These are phyloP conservation scores for Phytophthora chlamydospora DNA, from an alignment of 352 stramenopile genomes.

Conservation along the genomic window DNA sequence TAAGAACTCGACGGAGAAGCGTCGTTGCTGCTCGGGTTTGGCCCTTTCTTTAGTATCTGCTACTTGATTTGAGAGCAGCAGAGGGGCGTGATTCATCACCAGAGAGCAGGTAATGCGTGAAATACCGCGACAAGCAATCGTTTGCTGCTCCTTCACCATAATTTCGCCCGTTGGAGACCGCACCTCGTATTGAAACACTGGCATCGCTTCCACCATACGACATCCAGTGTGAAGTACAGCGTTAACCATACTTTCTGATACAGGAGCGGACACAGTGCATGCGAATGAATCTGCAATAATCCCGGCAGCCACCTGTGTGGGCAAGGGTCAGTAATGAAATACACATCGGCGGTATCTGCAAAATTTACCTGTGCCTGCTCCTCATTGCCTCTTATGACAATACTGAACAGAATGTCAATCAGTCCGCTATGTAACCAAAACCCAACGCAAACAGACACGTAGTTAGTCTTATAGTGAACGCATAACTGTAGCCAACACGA, in stretches of 20 bases:
- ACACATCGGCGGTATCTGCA: not conserved
- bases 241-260: conserved; percentile 30
- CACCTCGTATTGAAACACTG: conserved; percentile 25
- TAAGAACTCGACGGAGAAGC: conserved; percentile 48
- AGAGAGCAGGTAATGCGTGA: conserved; percentile 54
- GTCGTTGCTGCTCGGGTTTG: conserved; percentile 10
- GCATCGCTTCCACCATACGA: conserved; percentile 32
- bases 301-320: conserved; percentile 53
- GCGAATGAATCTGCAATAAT: conserved; percentile 72
- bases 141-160: conserved; percentile 32
- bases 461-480: conserved; percentile 2
- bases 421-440: conserved; percentile 37
- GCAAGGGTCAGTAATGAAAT: conserved; percentile 1
- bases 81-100: conserved; percentile 49
- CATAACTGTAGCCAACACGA: not conserved
- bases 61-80: conserved; percentile 33
- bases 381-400: conserved; percentile 39
- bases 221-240: conserved; percentile 38
- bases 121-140: conserved; percentile 40
- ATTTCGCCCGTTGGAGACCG: conserved; percentile 2
- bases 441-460: not conserved
- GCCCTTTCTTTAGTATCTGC: not conserved
- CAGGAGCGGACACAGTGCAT: conserved; percentile 24
- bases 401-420: conserved; percentile 47
- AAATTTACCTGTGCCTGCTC: conserved; percentile 48